A percentile compares a stretch with the other conserved stretches of the same genome.
Evolutionary conservation across 2,329 filamentous ascomycete species (phyloP).

Genomic region (Elsinoe perseae): DNA sequence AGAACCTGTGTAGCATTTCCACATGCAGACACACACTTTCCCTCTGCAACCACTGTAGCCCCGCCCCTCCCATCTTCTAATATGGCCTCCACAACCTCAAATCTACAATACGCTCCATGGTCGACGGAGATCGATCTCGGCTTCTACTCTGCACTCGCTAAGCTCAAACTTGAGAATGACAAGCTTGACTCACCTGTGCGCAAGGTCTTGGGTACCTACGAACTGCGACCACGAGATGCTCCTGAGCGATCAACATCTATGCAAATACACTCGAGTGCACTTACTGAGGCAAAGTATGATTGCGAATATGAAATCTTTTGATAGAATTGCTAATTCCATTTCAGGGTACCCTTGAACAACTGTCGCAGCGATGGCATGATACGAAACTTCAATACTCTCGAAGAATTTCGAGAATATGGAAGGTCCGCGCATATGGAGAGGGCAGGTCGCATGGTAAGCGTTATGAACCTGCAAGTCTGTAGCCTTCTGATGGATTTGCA

Average conservation of each 20-base stretch:
- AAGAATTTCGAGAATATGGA: slow-evolving; percentile 81
- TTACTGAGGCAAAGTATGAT: slow-evolving; percentile 74
- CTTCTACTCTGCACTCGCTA: slow-evolving; percentile 89
- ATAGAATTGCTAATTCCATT: not conserved
- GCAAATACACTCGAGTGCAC: slow-evolving; percentile 79
- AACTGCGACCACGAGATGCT: slow-evolving; percentile 63
- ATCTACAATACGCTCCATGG: slow-evolving; percentile 75
- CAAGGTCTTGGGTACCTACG: slow-evolving; percentile 78
- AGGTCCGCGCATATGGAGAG: slow-evolving; percentile 69
- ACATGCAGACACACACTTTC: not conserved
- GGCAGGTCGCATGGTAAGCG: slow-evolving; percentile 64
- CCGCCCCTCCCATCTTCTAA: slow-evolving; percentile 19
- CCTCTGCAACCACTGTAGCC: slow-evolving; percentile 8
- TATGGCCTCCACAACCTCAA: slow-evolving; percentile 29
- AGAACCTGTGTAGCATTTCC: too few species aligned
- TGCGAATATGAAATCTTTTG: not conserved
- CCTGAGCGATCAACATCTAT: slow-evolving; percentile 75
- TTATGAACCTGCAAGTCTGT: not conserved
- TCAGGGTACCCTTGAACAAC: slow-evolving; percentile 59
- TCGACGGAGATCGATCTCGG: slow-evolving; percentile 89
- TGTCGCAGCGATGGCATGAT: slow-evolving; percentile 88
- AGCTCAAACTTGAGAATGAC: slow-evolving; percentile 91
- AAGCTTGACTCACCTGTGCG: slow-evolving; percentile 92
- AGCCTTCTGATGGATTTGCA: slow-evolving; percentile 31
- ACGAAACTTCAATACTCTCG: slow-evolving; percentile 91